These are phyloP conservation scores for Candida bentonensis DNA, from an alignment of 805 yeast genomes.

Conservation along the genomic window DNA sequence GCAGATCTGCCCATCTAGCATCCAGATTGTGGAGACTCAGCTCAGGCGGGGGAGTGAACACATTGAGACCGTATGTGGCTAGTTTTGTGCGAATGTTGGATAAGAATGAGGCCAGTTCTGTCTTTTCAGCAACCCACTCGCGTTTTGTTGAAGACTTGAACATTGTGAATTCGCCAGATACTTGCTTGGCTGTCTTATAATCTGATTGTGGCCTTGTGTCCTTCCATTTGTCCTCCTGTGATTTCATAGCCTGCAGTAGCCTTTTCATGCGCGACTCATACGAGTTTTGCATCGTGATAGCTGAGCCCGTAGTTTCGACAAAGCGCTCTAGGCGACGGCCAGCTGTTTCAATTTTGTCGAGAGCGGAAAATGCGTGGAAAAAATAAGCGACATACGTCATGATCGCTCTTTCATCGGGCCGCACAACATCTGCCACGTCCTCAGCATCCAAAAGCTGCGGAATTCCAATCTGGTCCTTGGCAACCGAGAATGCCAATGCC, in stretches of 20 bases:
- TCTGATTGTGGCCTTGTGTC: constrained; percentile 9
- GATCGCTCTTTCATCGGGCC: constrained; percentile 48
- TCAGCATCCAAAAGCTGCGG: constrained; percentile 40
- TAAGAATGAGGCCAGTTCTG: constrained; percentile 22
- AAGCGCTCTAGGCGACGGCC: constrained; percentile 25
- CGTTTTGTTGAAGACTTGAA: constrained; percentile 21
- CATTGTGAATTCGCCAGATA: constrained; percentile 14
- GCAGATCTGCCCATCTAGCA: constrained; percentile 19
- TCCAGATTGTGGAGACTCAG: constrained; percentile 19
- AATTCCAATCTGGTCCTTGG: constrained; percentile 33
- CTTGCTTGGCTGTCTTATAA: constrained; percentile 17
- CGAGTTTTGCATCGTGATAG: constrained; percentile 19
- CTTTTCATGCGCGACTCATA: constrained; percentile 21
- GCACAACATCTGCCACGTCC: constrained; percentile 31
- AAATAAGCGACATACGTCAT: constrained; percentile 46
- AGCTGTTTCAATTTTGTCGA: constrained; percentile 25
- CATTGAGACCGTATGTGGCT: constrained; percentile 21
- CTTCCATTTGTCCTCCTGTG: constrained; percentile 17
- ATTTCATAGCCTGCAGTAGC: constrained; percentile 15
- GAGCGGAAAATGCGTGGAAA: constrained; percentile 33
- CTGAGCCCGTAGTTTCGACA: constrained; percentile 20
- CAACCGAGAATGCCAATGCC: constrained; percentile 27
- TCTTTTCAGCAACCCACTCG: constrained; percentile 25
- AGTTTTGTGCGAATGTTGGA: constrained; percentile 26
- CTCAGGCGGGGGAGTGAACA: constrained; percentile 23